Conservation (phyloP, 495 filamentous ascomycete genomes). For the Durotheca rogersii region DNA sequence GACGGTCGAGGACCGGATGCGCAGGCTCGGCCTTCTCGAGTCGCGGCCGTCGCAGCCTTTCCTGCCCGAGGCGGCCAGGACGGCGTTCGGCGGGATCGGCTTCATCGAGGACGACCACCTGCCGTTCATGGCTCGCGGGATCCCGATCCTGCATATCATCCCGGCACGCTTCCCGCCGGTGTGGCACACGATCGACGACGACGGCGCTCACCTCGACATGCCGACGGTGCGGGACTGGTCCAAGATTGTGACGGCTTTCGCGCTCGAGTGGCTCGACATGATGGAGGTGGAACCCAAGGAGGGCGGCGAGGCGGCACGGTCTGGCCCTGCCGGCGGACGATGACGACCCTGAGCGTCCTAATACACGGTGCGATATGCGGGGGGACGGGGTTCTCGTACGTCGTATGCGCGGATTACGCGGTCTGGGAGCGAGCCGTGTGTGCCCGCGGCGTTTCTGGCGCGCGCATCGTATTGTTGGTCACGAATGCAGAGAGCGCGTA, state of each 20-base stretch:
- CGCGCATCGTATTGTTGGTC: too few species aligned
- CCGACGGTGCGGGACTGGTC: slow-evolving; percentile 87
- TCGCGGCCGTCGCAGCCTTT: slow-evolving; percentile 38
- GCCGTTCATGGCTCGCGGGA: slow-evolving; percentile 81
- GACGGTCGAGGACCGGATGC: slow-evolving; percentile 66
- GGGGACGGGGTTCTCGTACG: too few species aligned
- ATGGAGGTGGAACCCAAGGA: slow-evolving; percentile 61
- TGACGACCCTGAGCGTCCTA: too few species aligned
- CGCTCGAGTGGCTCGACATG: slow-evolving; percentile 90
- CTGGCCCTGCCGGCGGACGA: too few species aligned
- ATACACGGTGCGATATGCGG: too few species aligned
- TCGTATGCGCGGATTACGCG: too few species aligned
- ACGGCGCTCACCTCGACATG: slow-evolving; percentile 82
- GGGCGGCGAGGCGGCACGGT: neutral
- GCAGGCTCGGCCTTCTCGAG: slow-evolving; percentile 47
- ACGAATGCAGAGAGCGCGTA: too few species aligned
- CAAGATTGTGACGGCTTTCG: slow-evolving; percentile 76
- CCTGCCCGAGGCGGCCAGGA: slow-evolving; percentile 57
- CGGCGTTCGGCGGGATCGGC: slow-evolving; percentile 45
- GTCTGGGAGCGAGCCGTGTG: too few species aligned
- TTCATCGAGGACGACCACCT: slow-evolving; percentile 83
- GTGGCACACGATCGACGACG: slow-evolving; percentile 85
- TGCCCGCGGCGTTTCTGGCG: too few species aligned
- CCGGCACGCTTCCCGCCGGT: slow-evolving; percentile 77
- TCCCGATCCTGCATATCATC: slow-evolving; percentile 86